Conservation (phyloP, 495 filamentous ascomycete genomes). For the Penicillium goetzii region DNA sequence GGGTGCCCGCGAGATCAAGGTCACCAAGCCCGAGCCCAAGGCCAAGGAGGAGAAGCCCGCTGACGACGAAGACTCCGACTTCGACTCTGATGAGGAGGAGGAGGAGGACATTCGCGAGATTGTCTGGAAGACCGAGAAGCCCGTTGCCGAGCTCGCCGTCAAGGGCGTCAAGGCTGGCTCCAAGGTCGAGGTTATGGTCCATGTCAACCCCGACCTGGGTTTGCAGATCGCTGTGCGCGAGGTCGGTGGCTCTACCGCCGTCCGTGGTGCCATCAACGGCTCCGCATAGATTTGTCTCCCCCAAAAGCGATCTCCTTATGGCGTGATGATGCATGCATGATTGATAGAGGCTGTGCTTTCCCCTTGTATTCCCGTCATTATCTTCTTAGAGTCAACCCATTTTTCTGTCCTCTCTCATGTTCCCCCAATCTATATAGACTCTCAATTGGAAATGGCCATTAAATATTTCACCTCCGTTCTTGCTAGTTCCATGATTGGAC, state of each 20-base stretch:
- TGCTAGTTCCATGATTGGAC: background rate
- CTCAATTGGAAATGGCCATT: constrained; percentile 30
- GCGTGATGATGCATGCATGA: constrained; percentile 41
- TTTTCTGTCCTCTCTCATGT: constrained; percentile 24
- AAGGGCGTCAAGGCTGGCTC: constrained; percentile 81
- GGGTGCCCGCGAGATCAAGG: constrained; percentile 84
- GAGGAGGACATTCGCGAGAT: constrained; percentile 86
- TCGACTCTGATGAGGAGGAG: constrained; percentile 66
- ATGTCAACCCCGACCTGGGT: constrained; percentile 74
- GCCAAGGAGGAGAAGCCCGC: constrained; percentile 64
- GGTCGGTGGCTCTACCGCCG: constrained; percentile 82
- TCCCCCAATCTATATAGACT: constrained; percentile 27
- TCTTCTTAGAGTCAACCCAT: constrained; percentile 29
- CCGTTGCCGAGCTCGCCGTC: constrained; percentile 85
- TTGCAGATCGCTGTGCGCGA: constrained; percentile 82
- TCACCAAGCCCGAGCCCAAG: constrained; percentile 81
- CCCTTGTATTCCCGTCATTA: constrained; percentile 26
- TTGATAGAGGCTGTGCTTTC: constrained; percentile 38
- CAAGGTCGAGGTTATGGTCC: constrained; percentile 92
- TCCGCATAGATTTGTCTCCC: constrained; percentile 37
- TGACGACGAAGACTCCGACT: constrained; percentile 68
- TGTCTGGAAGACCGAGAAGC: constrained; percentile 85
- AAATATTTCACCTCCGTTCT: constrained; percentile 18
- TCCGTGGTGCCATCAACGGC: constrained; percentile 69
- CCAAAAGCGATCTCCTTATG: constrained; percentile 36